Base-by-base conservation (phyloP, 2,329 filamentous ascomycete genomes). In the Microdochium trichocladiopsis region DNA sequence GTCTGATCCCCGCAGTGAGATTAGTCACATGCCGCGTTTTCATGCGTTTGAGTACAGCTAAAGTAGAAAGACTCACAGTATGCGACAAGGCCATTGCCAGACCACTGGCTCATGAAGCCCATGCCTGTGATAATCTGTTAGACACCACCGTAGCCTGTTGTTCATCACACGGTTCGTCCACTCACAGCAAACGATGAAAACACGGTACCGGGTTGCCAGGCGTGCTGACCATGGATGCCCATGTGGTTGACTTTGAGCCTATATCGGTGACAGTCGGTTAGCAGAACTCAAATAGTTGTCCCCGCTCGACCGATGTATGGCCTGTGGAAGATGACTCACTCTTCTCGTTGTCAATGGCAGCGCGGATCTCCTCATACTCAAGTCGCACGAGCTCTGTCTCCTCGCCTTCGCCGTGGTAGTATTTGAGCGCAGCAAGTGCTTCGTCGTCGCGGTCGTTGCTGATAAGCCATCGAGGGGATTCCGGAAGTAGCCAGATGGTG, bases 341-440 rank as follows among this genome's bases (percentile, higher is more conserved):
- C 8, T 23, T 21, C 24, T 48, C 23, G 23, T 25, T 14, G 47
- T 16, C 5, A 11, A 41, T 6, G 8, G 14, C 51, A 21, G 51
- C 31, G 18, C 51, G 45, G 45, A 56, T 56, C 49, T 56, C 52
- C 11, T 47, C 48, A n/a, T 52, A 51, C 45, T 56, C 55, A 8
- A 11, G n/a, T 6, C 10, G 11, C 10, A 41, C 36, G n/a, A 18
- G n/a, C 5, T 41, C 36, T 6, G 8, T 41, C 11, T 18, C 11
- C 5, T 79, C 72, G 1, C 79, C 82, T 49, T 84, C 73, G 11
- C 75, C 78, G 52, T 82, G 83, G 57, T 77, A 84, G 52, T 73
- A 18, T 9, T 60, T 60, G 21, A 76, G 60, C 51, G 65, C 69
- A 24, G 59, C 57, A 47, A 48, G 53, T 8, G 65, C 68, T 53